Evolutionary conservation across 306 rosid genomes (phyloP).

Genomic region (Crotalaria pallida): DNA sequence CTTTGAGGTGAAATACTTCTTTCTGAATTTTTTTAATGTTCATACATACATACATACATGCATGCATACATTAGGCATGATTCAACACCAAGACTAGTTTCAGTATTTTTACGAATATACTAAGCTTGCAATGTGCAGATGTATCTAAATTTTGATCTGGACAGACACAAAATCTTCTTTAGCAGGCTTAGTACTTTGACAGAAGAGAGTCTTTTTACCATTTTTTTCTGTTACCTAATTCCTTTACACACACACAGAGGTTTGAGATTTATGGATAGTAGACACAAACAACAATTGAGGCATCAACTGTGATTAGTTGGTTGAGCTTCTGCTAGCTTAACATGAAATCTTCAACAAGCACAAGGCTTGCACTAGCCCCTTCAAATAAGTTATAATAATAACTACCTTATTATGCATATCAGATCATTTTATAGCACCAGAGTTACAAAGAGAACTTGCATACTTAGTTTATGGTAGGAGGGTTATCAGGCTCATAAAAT

Average conservation of each 20-base stretch:
- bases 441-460: neutral
- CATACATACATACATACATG: neutral
- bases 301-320: neutral
- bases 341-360: neutral
- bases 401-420: neutral
- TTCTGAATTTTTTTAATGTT: neutral
- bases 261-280: neutral
- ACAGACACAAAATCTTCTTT: neutral
- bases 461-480: neutral
- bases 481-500: neutral
- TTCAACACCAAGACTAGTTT: conserved; percentile 5
- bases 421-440: neutral
- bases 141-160: conserved; percentile 2
- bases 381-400: neutral
- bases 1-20: conserved; percentile 46
- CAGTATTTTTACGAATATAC: no score
- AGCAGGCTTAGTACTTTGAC: neutral
- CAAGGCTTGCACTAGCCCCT: neutral
- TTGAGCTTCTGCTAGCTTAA: neutral
- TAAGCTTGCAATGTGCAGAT: neutral
- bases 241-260: neutral
- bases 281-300: neutral
- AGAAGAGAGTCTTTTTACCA: neutral
- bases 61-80: neutral
- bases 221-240: neutral